Base-by-base conservation (phyloP, 1,284 basidiomycete species). In the Puccinia triticina region DNA sequence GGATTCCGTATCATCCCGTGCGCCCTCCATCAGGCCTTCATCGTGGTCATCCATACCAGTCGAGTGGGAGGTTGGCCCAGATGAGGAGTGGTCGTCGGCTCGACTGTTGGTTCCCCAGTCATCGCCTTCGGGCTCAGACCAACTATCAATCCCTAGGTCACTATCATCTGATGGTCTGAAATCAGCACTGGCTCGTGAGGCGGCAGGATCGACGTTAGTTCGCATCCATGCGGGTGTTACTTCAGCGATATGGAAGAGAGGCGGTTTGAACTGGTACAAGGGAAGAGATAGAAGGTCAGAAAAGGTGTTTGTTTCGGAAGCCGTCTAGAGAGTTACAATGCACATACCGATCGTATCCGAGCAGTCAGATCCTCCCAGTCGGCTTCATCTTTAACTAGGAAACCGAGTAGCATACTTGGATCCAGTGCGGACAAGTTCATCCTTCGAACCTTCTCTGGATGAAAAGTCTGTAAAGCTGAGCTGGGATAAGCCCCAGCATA, bases 341-440 rank as follows among this genome's bases (percentile, higher is more conserved):
- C 16, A 79, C 61, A 18, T 71, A 79, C 77, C 32, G 67, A 72
- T 37, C 67, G 48, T 26, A 87, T 86, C 11, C 94, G 89, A 75
- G 88, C 88, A 84, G 91, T 90, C 83, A 98, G 91, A 87, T 97
- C 94, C 21, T 89, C 87, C 92, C 95, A 96, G 78, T 96, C 94
- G 29, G 87, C 89, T 87, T 95, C 92, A 86, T 93, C 91, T 84
- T 90, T 90, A 86, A 93, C 92, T 84, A 98, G 86, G 87, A 99
- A 98, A 23, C 96, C 96, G 78, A 98, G 89, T 12, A 99, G 89
- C 96, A 99, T 98, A 85, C 94, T 96, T 16, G 97, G 96, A 86
- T 98, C 96, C 77, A 99, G 88, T n/a, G 92, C 92, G 55, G 91
- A 91, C 69, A 98, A 88, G 0, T 93, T 92, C 93, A 98, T 95